Evolutionary conservation across 2,329 filamentous ascomycete genomes (phyloP), one percentile per base, ranked within the genome.

Genomic region (Monosporascus sp.): DNA sequence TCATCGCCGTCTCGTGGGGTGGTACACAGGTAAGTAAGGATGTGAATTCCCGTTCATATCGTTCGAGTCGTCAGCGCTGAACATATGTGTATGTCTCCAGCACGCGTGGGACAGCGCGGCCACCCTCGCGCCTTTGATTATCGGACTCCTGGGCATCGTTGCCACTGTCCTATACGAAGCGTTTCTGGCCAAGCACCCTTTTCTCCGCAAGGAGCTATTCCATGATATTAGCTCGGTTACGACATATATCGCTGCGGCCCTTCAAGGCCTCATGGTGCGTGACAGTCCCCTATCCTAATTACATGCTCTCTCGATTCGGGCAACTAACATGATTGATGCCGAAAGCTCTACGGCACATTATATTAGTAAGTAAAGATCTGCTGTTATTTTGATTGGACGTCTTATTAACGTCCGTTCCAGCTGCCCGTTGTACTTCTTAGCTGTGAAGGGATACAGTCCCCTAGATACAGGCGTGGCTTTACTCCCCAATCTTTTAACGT

Each of bases 1-100:
- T 81, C 6, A 63, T 79, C 3, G 70, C 75, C 0, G 67, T 80
- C n/a, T 75, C 72, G 3, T 77, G 65, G 65, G 78, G 71, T 2
- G 78, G 77, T 3, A 57, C 56, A 22, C 44, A 43, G 62, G 57
- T 60, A 62, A 52, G 57, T 60, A 62, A 52, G n/a, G 60, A 58
- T 24, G 22, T 48, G 17, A 3, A 20, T 37, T 41, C 22, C 5
- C 18, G 15, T 24, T 35, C 22, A 7, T 22, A 2, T 15, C 17
- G 20, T 47, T 44, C 2, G 48, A 25, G 39, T 14, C 9, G 15
- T 22, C 7, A 37, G 9, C 15, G 37, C 35, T 48, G 37, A 37
- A 18, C 14, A 20, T 47, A 18, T 39, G 3, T 17, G 24, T 38
- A 15, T 35, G 37, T 31, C 17, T 71, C 2, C 64, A 71, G 43